Conservation (phyloP, 2,329 filamentous ascomycete species). For the Xylariaceae sp. region DNA sequence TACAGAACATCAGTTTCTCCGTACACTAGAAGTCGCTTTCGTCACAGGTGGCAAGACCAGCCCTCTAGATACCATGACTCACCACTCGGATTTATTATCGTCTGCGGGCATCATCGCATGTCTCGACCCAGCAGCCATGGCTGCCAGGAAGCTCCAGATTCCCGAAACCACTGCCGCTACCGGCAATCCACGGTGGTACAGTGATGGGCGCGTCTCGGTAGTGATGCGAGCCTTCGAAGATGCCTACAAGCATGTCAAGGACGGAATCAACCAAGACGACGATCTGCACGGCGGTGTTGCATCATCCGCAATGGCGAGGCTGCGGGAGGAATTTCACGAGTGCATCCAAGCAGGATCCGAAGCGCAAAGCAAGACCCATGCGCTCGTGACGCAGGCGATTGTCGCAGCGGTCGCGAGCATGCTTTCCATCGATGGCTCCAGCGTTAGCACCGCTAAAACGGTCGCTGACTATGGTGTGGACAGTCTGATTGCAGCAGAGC, state of each 20-base stretch:
- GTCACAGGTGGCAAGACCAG: conserved; percentile 23
- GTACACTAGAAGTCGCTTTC: conserved; percentile 36
- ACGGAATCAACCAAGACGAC: background rate
- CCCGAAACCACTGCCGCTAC: background rate
- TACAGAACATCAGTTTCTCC: conserved; percentile 33
- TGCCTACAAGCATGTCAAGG: background rate
- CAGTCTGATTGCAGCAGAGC: conserved; percentile 21
- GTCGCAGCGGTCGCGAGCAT: background rate
- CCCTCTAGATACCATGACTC: conserved; percentile 14
- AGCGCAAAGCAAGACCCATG: too few species aligned
- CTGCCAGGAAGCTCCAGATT: background rate
- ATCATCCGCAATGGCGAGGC: background rate
- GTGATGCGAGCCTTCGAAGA: conserved; percentile 17
- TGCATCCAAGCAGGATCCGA: background rate
- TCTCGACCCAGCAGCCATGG: conserved; percentile 13
- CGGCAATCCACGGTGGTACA: conserved; percentile 4
- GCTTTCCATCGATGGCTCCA: conserved; percentile 2
- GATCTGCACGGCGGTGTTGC: background rate
- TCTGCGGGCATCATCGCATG: conserved; percentile 11
- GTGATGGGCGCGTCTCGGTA: conserved; percentile 15
- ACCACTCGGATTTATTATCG: conserved; percentile 7
- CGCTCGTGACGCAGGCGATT: background rate
- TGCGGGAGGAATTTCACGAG: background rate
- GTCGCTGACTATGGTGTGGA: conserved; percentile 17
- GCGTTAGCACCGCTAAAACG: conserved; percentile 26